A percentile compares a stretch with the other conserved stretches of the same genome.
Evolutionary conservation across 306 rosid species (phyloP).

Genomic region (Prunus kanzakura): DNA sequence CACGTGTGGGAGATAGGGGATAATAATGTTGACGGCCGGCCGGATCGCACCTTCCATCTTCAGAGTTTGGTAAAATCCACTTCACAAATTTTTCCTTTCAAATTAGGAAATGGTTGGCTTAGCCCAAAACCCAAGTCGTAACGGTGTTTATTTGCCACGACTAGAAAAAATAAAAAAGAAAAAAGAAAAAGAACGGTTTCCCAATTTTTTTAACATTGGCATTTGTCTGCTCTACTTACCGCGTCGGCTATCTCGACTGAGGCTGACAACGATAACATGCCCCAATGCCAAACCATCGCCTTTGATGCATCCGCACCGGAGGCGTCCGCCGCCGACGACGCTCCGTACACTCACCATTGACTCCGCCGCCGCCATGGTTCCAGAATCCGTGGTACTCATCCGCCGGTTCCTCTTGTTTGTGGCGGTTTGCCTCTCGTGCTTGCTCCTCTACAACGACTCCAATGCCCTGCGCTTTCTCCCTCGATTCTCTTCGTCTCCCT

Average conservation of each 20-base stretch:
- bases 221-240: too few species aligned
- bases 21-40: neutral
- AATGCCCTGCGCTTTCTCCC: slow-evolving; percentile 44
- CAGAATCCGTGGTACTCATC: neutral
- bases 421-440: slow-evolving; percentile 46
- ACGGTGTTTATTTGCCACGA: too few species aligned
- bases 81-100: too few species aligned
- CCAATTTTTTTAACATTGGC: too few species aligned
- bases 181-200: too few species aligned
- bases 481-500: slow-evolving; percentile 33
- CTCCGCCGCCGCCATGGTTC: neutral
- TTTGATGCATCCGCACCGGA: slow-evolving; percentile 17
- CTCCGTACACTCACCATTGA: neutral
- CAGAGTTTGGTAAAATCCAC: too few species aligned
- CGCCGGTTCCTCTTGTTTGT: slow-evolving; percentile 39
- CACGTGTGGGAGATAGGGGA: too few species aligned
- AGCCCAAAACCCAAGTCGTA: too few species aligned
- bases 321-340: neutral
- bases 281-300: neutral
- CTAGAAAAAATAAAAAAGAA: too few species aligned
- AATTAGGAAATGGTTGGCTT: too few species aligned
- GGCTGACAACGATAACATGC: neutral
- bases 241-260: too few species aligned
- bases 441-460: slow-evolving; percentile 44
- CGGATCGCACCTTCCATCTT: neutral